These are phyloP conservation scores for Tylopilus sp. DNA, from an alignment of 768 basidiomycete genomes.

Conservation along the genomic window DNA sequence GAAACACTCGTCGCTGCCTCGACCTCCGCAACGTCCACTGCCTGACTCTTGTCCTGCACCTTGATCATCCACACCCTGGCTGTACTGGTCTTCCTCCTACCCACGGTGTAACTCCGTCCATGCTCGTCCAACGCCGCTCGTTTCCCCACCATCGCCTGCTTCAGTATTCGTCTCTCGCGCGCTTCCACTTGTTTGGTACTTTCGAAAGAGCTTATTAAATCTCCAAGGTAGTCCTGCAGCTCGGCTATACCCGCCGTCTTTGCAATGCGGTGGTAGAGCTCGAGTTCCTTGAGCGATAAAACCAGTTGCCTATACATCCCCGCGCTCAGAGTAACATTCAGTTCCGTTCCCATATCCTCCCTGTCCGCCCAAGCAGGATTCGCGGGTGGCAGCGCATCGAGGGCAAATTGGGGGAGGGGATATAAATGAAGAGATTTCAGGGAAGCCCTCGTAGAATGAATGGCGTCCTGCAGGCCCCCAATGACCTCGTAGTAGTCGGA, in stretches of 20 bases:
- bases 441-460: slow-evolving; percentile 51
- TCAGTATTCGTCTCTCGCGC: slow-evolving; percentile 29
- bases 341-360: slow-evolving; percentile 51
- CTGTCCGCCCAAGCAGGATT: slow-evolving; percentile 69
- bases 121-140: slow-evolving; percentile 62
- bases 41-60: slow-evolving; percentile 40
- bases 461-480: slow-evolving; percentile 59
- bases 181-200: slow-evolving; percentile 55
- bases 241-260: slow-evolving; percentile 29
- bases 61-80: slow-evolving; percentile 94
- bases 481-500: slow-evolving; percentile 73
- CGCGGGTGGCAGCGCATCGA: slow-evolving; percentile 53
- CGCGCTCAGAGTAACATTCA: slow-evolving; percentile 61
- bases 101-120: slow-evolving; percentile 84
- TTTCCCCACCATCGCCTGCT: slow-evolving; percentile 43
- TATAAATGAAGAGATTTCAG: slow-evolving; percentile 66
- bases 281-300: slow-evolving; percentile 61
- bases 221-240: slow-evolving; percentile 58
- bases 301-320: slow-evolving; percentile 67
- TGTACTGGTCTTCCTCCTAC: slow-evolving; percentile 84
- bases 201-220: slow-evolving; percentile 63
- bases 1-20: slow-evolving; percentile 9
- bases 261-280: slow-evolving; percentile 45
- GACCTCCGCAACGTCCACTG: background rate
- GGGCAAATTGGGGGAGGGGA: slow-evolving; percentile 73